Evolutionary conservation across 2,329 filamentous ascomycete species (phyloP).

Genomic region (Dactylellina sp.): DNA sequence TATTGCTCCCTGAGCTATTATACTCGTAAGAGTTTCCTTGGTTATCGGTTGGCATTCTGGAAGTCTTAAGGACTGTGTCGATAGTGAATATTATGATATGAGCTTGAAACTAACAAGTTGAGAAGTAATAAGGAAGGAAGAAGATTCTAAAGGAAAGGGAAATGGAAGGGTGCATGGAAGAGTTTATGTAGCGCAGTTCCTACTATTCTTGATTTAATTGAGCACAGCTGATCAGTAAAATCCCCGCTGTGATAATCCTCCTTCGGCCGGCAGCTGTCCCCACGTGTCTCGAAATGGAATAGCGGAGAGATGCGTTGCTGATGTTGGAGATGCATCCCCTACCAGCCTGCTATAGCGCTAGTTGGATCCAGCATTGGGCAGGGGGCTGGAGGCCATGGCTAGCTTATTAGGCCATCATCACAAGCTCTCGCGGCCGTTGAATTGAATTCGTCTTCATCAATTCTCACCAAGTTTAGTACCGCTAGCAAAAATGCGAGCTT

Average conservation of each 20-base stretch:
- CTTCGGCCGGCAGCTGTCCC: too few relatives aligned
- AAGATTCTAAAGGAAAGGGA: too few relatives aligned
- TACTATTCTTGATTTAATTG: too few relatives aligned
- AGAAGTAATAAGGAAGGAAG: too few relatives aligned
- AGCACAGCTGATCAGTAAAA: too few relatives aligned
- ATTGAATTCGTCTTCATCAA: constrained; percentile 18
- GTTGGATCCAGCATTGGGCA: not conserved
- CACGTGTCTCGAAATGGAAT: constrained; percentile 2
- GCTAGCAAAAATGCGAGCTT: constrained; percentile 12
- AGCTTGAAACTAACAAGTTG: too few relatives aligned
- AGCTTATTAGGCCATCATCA: constrained; percentile 1
- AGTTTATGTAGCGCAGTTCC: too few relatives aligned
- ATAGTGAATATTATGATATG: too few relatives aligned
- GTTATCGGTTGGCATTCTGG: constrained; percentile 58
- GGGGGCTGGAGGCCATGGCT: too few relatives aligned
- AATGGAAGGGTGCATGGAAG: too few relatives aligned
- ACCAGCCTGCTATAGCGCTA: not conserved
- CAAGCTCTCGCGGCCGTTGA: constrained; percentile 5
- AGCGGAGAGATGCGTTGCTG: constrained; percentile 12
- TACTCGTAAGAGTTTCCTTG: constrained; percentile 54
- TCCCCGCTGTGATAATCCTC: too few relatives aligned
- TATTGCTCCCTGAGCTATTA: constrained; percentile 57
- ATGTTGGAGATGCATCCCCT: not conserved
- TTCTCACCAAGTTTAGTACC: not conserved
- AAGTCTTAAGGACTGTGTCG: not conserved